Base-by-base conservation (phyloP, 1,284 basidiomycete species). In the Moniliella sp. region DNA sequence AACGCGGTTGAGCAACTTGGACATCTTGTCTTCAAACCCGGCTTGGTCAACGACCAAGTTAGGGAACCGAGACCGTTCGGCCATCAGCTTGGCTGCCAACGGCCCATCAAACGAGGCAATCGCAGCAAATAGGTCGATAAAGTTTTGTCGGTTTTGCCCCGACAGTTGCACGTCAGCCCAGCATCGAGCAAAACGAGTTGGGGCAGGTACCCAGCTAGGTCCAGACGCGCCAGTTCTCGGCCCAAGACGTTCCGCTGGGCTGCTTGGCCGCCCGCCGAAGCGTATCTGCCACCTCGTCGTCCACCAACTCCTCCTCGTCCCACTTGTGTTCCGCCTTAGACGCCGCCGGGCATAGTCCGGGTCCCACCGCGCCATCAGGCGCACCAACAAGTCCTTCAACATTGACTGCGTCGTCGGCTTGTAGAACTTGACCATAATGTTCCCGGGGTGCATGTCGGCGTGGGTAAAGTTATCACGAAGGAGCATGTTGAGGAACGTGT, bases 401-500 rank as follows among this genome's bases (percentile, higher is more conserved):
- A 56, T 29, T 9, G 52, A 50, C 28, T 46, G 38, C 15, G 48
- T 50, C 11, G 72, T 67, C 0, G 79, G 79, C 56, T 77, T 78
- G 58, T 75, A 76, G 62, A 94, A 91, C 59, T 86, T 88, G 65
- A 93, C 75, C 77, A 94, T 83, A 62, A 93, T 88, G 61, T 93
- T 93, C 17, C 88, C 88, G 0, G 83, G 82, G 61, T 81, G 79
- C 37, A 56, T 31, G 28, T 56, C 88, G 2, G 86, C 75, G 60
- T 97, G 88, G 1, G 88, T 84, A 62, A 93, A 99, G 62, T 99
- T 97, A 64, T 99, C 88, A 28, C 97, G 67, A 1, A 99, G 67
- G 14, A 99, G 72, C 88, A 99, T 99, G 64, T 93, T 83, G 79
- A 99, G 61, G 64, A 97, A 99, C 1, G 86, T 83, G 59, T 97